phyloP scores from a whole-genome alignment of 208 protist species.

The Endotrypanum monterogeii region DNA sequence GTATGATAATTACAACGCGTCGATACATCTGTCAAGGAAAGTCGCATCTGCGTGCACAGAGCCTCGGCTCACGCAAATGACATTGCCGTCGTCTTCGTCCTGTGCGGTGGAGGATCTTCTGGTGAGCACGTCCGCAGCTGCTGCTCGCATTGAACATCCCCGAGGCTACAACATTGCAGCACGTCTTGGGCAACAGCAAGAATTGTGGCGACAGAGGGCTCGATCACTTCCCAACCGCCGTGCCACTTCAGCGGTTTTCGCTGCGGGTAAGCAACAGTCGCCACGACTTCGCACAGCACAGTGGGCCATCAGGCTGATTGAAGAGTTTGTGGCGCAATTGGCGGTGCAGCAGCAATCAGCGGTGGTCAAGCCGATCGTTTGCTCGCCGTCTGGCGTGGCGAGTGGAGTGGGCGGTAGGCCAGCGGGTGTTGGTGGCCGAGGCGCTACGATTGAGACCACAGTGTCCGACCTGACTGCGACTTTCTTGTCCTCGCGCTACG shows the following conservation, averaged over 20 bases:
- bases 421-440: not conserved
- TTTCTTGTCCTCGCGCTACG: conserved; percentile 37
- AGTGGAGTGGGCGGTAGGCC: not conserved
- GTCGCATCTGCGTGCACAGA: not conserved
- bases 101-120: not conserved
- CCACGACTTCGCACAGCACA: conserved; percentile 23
- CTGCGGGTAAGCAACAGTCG: not conserved
- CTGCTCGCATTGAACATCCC: not conserved
- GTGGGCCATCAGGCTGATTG: conserved; percentile 39
- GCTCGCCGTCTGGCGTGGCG: not conserved
- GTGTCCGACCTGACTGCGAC: conserved; percentile 41
- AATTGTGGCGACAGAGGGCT: not conserved
- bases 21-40: not conserved
- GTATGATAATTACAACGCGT: not conserved
- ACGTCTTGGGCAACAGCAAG: not conserved
- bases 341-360: conserved; percentile 25
- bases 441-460: conserved; percentile 7
- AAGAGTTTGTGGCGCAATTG: conserved; percentile 27
- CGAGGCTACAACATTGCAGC: not conserved
- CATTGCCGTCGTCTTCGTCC: not conserved
- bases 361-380: not conserved
- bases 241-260: not conserved
- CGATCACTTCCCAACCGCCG: conserved; percentile 1
- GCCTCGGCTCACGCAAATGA: not conserved
- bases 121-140: not conserved